phyloP scores from a whole-genome alignment of 1,284 basidiomycete species.

The Irpex lacteus region DNA sequence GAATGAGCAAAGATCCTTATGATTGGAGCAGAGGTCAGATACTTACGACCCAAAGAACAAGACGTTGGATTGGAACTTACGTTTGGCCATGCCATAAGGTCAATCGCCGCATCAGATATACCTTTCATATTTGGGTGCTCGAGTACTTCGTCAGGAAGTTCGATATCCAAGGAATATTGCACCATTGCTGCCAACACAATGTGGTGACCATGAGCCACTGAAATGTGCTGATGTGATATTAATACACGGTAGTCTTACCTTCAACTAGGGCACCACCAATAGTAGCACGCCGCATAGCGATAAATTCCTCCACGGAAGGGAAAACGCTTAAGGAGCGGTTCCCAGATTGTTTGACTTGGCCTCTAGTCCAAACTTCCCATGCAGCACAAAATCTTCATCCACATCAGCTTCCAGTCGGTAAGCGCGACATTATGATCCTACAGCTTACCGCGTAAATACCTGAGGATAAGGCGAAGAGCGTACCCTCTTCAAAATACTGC shows the following conservation, averaged over 20 bases:
- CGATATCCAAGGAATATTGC: neutral
- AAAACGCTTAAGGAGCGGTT: constrained; percentile 37
- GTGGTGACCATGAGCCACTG: neutral
- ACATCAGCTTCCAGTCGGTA: neutral
- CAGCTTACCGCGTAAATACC: neutral
- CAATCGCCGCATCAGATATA: neutral
- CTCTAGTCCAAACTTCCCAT: constrained; percentile 29
- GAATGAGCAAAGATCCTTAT: neutral
- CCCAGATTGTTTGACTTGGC: constrained; percentile 38
- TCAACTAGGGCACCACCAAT: constrained; percentile 45
- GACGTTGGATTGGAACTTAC: neutral
- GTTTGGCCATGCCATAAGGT: neutral
- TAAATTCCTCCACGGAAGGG: constrained; percentile 41
- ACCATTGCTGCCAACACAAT: neutral
- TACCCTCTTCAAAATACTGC: neutral
- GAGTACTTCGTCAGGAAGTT: neutral
- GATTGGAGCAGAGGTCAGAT: neutral
- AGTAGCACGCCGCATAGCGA: constrained; percentile 39
- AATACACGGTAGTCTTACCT: constrained; percentile 25
- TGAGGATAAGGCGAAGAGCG: neutral
- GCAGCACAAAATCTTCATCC: neutral
- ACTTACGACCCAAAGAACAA: neutral
- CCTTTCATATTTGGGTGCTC: neutral
- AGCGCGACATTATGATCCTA: neutral
- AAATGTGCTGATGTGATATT: neutral